Conservation (phyloP, 306 rosid species). For the Gynostemma pentaphyllum region DNA sequence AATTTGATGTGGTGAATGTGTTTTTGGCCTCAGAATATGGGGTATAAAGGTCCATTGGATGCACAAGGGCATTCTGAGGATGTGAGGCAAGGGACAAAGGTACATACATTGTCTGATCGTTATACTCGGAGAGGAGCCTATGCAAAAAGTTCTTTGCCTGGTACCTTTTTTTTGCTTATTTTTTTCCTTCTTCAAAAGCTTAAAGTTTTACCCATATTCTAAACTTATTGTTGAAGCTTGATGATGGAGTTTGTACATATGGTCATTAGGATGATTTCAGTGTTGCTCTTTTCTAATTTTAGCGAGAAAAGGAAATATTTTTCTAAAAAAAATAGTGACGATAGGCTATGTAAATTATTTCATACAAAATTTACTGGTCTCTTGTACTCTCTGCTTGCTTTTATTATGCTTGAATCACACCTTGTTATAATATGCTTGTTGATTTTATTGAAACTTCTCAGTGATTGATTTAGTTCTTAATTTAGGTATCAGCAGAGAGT, state of each 20-base stretch:
- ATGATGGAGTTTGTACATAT: neutral
- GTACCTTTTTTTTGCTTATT: slow-evolving; percentile 23
- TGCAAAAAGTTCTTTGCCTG: slow-evolving; percentile 45
- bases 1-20: slow-evolving; percentile 6
- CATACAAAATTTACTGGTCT: neutral
- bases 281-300: neutral
- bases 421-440: neutral
- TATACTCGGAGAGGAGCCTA: slow-evolving; percentile 49
- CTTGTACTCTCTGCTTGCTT: neutral
- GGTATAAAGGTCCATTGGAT: slow-evolving; percentile 34
- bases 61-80: slow-evolving; percentile 37
- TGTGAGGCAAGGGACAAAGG: slow-evolving; percentile 40
- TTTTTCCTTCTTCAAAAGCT: neutral
- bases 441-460: slow-evolving; percentile 12
- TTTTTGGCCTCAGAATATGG: slow-evolving; percentile 46
- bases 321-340: neutral
- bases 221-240: neutral
- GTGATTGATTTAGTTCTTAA: slow-evolving; percentile 12
- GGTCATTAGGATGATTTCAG: slow-evolving; percentile 1
- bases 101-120: slow-evolving; percentile 39
- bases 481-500: slow-evolving; percentile 68
- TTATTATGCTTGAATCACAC: neutral
- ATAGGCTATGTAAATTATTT: no score
- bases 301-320: neutral
- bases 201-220: neutral